Conservation (phyloP, 2,329 filamentous ascomycete genomes). For the Fusarium papillatum region DNA sequence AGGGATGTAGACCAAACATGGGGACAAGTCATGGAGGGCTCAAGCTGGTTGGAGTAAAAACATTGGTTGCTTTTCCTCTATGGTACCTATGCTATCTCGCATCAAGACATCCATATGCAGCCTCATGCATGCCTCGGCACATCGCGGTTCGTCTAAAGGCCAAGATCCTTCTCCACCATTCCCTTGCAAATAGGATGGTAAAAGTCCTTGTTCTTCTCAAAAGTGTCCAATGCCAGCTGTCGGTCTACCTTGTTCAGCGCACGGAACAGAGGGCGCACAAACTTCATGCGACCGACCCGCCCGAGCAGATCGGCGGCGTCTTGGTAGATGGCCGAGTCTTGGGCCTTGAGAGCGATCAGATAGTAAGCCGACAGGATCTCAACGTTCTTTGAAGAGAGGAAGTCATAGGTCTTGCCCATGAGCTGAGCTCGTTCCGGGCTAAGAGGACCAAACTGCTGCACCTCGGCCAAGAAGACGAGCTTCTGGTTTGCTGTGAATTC, state of each 20-base stretch:
- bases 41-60: conserved; percentile 57
- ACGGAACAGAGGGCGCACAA: conserved; percentile 88
- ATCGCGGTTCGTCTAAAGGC: conserved; percentile 44
- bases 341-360: conserved; percentile 81
- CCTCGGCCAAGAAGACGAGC: conserved; percentile 88
- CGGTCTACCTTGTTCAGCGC: conserved; percentile 81
- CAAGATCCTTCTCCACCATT: conserved; percentile 89
- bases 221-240: conserved; percentile 83
- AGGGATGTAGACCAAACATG: conserved; percentile 61
- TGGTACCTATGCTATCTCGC: neutral
- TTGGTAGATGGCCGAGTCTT: conserved; percentile 76
- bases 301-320: conserved; percentile 83
- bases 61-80: neutral
- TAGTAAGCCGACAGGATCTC: conserved; percentile 89
- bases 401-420: conserved; percentile 82
- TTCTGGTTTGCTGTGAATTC: conserved; percentile 88
- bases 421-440: conserved; percentile 74
- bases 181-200: conserved; percentile 94
- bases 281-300: conserved; percentile 95
- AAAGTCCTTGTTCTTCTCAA: conserved; percentile 89
- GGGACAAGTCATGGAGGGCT: conserved; percentile 57
- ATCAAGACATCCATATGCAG: neutral
- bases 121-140: neutral
- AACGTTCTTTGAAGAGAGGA: conserved; percentile 83
- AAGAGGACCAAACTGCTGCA: conserved; percentile 77